Evolutionary conservation across 2,329 filamentous ascomycete species (phyloP).

Genomic region (Colletotrichum horii): DNA sequence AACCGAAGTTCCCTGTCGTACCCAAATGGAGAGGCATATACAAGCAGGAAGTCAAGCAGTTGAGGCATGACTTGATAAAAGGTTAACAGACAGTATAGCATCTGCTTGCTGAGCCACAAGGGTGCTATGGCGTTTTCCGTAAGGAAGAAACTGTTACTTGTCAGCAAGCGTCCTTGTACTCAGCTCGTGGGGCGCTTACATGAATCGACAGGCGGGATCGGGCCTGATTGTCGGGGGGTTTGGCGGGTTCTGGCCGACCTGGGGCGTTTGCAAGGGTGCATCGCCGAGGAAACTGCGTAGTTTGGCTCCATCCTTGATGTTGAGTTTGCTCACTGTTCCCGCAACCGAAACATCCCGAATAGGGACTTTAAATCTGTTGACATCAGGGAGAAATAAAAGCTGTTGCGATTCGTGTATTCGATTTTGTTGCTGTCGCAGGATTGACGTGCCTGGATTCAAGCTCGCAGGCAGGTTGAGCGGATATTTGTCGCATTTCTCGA

Average conservation of each 20-base stretch:
- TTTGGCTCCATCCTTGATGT: not conserved
- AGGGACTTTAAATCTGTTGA: not conserved
- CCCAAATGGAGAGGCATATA: slow-evolving; percentile 35
- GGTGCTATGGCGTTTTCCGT: not conserved
- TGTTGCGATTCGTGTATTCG: not conserved
- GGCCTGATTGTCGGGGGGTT: too few relatives aligned
- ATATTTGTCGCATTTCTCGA: too few relatives aligned
- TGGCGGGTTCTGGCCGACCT: too few relatives aligned
- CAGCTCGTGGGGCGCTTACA: too few relatives aligned
- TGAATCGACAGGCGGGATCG: too few relatives aligned
- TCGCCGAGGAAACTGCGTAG: not conserved
- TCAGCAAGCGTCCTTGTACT: not conserved
- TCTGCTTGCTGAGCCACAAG: not conserved
- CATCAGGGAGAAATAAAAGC: not conserved
- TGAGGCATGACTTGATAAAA: slow-evolving; percentile 45
- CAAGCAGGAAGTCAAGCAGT: slow-evolving; percentile 41
- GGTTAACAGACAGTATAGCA: slow-evolving; percentile 25
- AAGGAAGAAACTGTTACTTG: not conserved
- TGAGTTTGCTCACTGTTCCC: not conserved
- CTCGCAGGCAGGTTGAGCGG: too few relatives aligned
- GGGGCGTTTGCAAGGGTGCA: too few relatives aligned
- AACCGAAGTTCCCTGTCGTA: slow-evolving; percentile 35
- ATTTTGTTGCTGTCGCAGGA: too few relatives aligned
- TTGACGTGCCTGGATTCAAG: too few relatives aligned
- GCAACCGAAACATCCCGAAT: not conserved